These are phyloP conservation scores for Termitomyces heimii DNA, from an alignment of 768 basidiomycete genomes.

Conservation along the genomic window DNA sequence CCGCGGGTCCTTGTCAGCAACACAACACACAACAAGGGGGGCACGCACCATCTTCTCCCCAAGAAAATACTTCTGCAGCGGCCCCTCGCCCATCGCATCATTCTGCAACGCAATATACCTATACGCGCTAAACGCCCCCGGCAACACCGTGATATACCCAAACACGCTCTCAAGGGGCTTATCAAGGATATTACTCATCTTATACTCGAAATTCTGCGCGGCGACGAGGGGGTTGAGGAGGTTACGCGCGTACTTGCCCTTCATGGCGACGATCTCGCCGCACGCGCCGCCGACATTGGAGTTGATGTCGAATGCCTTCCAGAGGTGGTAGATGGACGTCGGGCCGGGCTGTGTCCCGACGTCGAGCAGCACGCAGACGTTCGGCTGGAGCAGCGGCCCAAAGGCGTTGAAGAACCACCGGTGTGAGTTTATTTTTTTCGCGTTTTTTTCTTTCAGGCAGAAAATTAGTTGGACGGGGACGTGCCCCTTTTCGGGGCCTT, in stretches of 20 bases:
- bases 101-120: constrained; percentile 90
- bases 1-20: no score
- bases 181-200: constrained; percentile 90
- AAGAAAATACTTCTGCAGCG: constrained; percentile 92
- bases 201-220: constrained; percentile 93
- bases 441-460: constrained; percentile 88
- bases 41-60: constrained; percentile 70
- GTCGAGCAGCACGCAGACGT: constrained; percentile 89
- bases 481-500: constrained; percentile 70
- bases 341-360: constrained; percentile 81
- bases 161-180: constrained; percentile 82
- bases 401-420: constrained; percentile 95
- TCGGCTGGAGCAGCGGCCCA: constrained; percentile 76
- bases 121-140: constrained; percentile 91
- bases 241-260: constrained; percentile 76
- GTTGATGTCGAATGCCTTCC: constrained; percentile 94
- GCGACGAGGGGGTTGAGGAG: constrained; percentile 84
- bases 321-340: constrained; percentile 85
- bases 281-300: constrained; percentile 90
- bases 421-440: constrained; percentile 95
- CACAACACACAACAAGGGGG: no score
- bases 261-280: constrained; percentile 92
- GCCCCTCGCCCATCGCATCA: constrained; percentile 76
- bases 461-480: constrained; percentile 93
- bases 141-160: constrained; percentile 92